These are phyloP conservation scores for Phalaenopsis hybrid DNA, from an alignment of 116 monocot genomes.

Conservation along the genomic window DNA sequence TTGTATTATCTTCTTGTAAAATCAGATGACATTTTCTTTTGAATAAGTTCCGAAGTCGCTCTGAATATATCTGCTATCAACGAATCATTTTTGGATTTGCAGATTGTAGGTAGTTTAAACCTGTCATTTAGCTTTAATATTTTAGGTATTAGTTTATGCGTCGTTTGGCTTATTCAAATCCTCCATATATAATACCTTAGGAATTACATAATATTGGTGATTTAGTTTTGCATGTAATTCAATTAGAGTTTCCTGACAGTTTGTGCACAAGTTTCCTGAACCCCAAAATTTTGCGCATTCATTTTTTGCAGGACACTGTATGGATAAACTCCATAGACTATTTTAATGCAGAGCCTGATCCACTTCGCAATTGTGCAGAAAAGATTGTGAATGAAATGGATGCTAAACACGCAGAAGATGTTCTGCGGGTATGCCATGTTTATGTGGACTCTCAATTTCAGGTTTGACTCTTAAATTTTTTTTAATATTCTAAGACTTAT, in stretches of 20 bases:
- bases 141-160: background rate
- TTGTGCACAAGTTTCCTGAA: background rate
- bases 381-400: slow-evolving; percentile 84
- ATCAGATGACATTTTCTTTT: too few species aligned
- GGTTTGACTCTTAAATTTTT: slow-evolving; percentile 30
- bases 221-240: background rate
- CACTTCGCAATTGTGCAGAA: slow-evolving; percentile 70
- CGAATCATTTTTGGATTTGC: background rate
- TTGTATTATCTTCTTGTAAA: too few species aligned
- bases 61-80: background rate
- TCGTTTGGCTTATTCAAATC: background rate
- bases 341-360: slow-evolving; percentile 67
- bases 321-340: slow-evolving; percentile 70
- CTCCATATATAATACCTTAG: background rate
- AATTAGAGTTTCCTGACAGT: background rate
- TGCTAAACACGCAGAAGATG: slow-evolving; percentile 66
- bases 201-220: background rate
- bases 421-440: slow-evolving; percentile 52
- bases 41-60: too few species aligned
- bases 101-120: background rate
- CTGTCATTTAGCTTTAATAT: background rate
- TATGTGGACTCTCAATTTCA: slow-evolving; percentile 73
- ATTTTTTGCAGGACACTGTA: slow-evolving; percentile 41
- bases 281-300: background rate
- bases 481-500: background rate